Evolutionary conservation across 1,284 basidiomycete species (phyloP).

Genomic region (Sanghuangporus baumii): DNA sequence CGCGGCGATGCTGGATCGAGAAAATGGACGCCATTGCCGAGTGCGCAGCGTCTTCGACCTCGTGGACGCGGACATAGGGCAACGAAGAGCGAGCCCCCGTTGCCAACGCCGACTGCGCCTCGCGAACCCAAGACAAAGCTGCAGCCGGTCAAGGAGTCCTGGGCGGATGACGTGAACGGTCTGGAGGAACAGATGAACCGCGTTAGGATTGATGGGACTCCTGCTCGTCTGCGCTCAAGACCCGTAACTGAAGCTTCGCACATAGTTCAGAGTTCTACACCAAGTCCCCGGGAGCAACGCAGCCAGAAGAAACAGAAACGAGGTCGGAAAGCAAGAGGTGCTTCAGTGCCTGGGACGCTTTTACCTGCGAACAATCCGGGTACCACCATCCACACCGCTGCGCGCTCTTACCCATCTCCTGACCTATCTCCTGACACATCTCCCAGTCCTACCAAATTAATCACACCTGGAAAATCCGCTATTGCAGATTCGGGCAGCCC

Average conservation of each 20-base stretch:
- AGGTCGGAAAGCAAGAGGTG: background rate
- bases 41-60: background rate
- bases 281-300: background rate
- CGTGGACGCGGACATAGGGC: constrained; percentile 11
- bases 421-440: constrained; percentile 23
- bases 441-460: constrained; percentile 5
- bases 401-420: constrained; percentile 23
- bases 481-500: constrained; percentile 13
- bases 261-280: background rate
- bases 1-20: constrained; percentile 15
- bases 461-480: constrained; percentile 7
- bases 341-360: background rate
- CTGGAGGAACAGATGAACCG: constrained; percentile 2
- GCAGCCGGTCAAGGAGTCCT: background rate
- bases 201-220: background rate
- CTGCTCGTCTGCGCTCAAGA: background rate
- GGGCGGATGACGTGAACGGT: constrained; percentile 3
- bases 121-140: background rate
- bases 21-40: constrained; percentile 1
- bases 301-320: background rate
- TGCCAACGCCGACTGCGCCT: background rate
- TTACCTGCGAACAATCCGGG: background rate
- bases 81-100: constrained; percentile 11
- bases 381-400: background rate
- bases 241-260: background rate